Base-by-base conservation (phyloP, 2,329 filamentous ascomycete genomes). In the Juglanconis oblonga region DNA sequence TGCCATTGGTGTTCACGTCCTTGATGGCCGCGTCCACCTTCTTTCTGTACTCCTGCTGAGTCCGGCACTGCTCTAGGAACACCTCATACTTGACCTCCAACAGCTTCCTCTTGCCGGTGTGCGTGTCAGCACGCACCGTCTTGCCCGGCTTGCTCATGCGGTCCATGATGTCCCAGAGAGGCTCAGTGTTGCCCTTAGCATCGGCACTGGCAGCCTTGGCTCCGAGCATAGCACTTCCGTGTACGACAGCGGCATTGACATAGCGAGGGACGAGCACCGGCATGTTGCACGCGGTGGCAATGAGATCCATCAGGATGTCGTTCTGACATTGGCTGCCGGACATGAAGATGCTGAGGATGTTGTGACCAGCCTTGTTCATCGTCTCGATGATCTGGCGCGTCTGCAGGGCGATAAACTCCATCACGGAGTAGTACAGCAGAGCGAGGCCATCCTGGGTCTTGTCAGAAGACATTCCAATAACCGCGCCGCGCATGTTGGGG, bases 381-480 rank as follows among this genome's bases (percentile, higher is more conserved):
- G 89, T 85, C 69, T 96, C 89, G 65, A 99, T 84, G 69, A 99
- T 99, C 75, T 99, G 95, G 61, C 91, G 88, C 0, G 95, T 99
- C 76, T 99, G 95, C 74, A 98, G 85, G 35, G 95, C 93, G 69
- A 99, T 98, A 76, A 98, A 98, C 77, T 99, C 95, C 86, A 99
- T 92, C 3, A 94, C 96, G 31, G 87, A 91, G 71, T 97, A 98
- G 79, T 99, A 99, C 77, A 93, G 88, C 29, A 97, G 79, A 1
- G 94, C 93, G 55, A 99, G 85, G 55, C 91, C 89, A 70, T 97
- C 91, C 52, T 95, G 84, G 67, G 87, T 90, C 74, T 91, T 93
- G 77, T 98, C 94, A 67, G 86, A 91, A 70, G 88, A 91, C 61
- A 99, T 80, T 17, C 95, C 95, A 64, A 97, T 87, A 64, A 97